Conservation (phyloP, 2,329 filamentous ascomycete species). For the Cladophialophora immunda region DNA sequence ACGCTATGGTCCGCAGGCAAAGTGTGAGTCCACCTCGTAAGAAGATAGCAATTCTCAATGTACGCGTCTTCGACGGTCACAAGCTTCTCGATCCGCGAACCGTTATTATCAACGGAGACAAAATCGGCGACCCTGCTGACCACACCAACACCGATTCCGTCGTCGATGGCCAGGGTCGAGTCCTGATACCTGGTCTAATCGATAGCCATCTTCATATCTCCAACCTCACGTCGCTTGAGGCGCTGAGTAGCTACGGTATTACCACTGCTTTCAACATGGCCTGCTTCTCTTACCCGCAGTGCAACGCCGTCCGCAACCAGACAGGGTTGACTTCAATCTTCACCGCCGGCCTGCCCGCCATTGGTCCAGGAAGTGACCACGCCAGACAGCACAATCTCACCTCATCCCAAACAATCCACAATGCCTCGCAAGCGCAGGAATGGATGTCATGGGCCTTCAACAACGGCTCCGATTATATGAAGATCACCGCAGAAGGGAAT, state of each 20-base stretch:
- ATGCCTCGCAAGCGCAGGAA: background rate
- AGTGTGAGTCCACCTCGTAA: background rate
- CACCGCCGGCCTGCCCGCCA: conserved; percentile 1
- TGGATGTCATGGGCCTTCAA: background rate
- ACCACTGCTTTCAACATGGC: conserved; percentile 39
- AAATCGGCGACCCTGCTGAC: background rate
- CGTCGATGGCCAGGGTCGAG: conserved; percentile 34
- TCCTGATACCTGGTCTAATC: conserved; percentile 42
- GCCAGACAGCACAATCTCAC: background rate
- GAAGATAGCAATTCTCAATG: conserved; percentile 12
- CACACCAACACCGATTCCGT: background rate
- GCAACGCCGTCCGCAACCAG: background rate
- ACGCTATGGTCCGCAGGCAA: background rate
- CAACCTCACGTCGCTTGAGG: conserved; percentile 26
- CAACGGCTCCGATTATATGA: conserved; percentile 13
- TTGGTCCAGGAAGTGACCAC: background rate
- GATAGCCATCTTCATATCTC: conserved; percentile 40
- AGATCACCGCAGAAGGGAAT: conserved; percentile 10
- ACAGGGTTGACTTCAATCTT: conserved; percentile 16
- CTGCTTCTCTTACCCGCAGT: conserved; percentile 6
- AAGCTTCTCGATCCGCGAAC: background rate
- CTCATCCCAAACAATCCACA: background rate
- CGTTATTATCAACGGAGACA: background rate
- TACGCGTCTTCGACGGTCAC: conserved; percentile 13
- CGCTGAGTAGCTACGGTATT: conserved; percentile 37